A percentile compares a stretch with the other conserved stretches of the same genome.
phyloP scores from a whole-genome alignment of 805 yeast genomes.

The Wickerhamomyces strasburgensis region DNA sequence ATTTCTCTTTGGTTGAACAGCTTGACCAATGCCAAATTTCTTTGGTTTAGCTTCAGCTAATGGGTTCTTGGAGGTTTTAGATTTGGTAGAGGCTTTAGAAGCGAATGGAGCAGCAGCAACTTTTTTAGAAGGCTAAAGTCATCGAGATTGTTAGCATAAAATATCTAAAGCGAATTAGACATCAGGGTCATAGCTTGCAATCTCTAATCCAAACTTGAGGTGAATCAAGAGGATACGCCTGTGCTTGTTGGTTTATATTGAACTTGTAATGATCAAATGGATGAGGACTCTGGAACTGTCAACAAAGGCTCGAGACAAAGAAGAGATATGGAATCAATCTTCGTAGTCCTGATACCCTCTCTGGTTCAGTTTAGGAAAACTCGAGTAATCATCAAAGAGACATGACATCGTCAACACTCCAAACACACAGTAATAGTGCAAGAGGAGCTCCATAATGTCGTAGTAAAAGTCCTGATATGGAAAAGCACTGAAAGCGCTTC shows the following conservation, averaged over 20 bases:
- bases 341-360: background rate
- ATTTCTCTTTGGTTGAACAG: constrained; percentile 92
- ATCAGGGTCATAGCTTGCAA: constrained; percentile 2
- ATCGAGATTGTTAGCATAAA: constrained; percentile 31
- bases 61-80: constrained; percentile 72
- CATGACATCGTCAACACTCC: constrained; percentile 28
- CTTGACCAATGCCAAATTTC: constrained; percentile 96
- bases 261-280: constrained; percentile 3
- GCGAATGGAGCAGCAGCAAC: constrained; percentile 99
- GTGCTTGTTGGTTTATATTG: background rate
- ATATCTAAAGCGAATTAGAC: background rate
- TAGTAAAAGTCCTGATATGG: no score
- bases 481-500: no score
- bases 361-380: background rate
- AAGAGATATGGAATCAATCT: background rate
- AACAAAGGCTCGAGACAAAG: constrained; percentile 8
- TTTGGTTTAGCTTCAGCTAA: constrained; percentile 85
- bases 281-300: constrained; percentile 19
- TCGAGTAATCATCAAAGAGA: constrained; percentile 1
- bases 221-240: background rate
- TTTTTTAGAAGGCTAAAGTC: constrained; percentile 58
- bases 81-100: constrained; percentile 57
- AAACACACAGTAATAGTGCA: constrained; percentile 10
- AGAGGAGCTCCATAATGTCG: constrained; percentile 27
- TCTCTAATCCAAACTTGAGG: constrained; percentile 1